Percentiles rank a stretch among this genome's conserved stretches.
phyloP scores from a whole-genome alignment of 176 grass and related monocot species.

The Musa acuminata region DNA sequence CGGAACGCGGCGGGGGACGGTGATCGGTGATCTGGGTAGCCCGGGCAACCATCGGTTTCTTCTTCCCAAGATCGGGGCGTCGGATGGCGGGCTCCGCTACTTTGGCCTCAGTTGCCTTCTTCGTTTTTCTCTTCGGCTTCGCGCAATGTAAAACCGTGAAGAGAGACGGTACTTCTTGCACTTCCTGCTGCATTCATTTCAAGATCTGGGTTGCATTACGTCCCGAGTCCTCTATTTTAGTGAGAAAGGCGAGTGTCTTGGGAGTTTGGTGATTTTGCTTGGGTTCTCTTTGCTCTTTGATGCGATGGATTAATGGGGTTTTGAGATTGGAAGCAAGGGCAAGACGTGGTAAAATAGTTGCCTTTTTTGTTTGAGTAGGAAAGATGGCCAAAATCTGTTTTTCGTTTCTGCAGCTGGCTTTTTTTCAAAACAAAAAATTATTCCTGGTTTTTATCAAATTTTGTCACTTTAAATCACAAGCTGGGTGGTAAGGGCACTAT shows the following conservation, averaged over 20 bases:
- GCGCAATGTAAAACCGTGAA: slow-evolving; percentile 79
- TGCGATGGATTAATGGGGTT: background rate
- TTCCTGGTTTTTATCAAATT: too few relatives aligned
- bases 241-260: background rate
- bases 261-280: background rate
- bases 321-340: background rate
- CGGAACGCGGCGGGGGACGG: background rate
- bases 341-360: background rate
- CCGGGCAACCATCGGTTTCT: background rate
- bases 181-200: background rate
- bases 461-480: background rate
- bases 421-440: too few relatives aligned
- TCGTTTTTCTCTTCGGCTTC: slow-evolving; percentile 36
- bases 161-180: slow-evolving; percentile 53
- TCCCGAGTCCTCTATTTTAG: background rate
- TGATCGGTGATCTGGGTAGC: background rate
- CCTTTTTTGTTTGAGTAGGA: background rate
- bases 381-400: background rate
- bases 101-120: slow-evolving; percentile 17
- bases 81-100: background rate
- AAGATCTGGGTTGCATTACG: background rate
- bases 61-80: background rate
- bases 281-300: background rate
- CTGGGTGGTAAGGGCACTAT: background rate
- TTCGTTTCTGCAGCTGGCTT: background rate